Conservation (phyloP, 2,329 filamentous ascomycete genomes). For the Endocalyx cinctus region DNA sequence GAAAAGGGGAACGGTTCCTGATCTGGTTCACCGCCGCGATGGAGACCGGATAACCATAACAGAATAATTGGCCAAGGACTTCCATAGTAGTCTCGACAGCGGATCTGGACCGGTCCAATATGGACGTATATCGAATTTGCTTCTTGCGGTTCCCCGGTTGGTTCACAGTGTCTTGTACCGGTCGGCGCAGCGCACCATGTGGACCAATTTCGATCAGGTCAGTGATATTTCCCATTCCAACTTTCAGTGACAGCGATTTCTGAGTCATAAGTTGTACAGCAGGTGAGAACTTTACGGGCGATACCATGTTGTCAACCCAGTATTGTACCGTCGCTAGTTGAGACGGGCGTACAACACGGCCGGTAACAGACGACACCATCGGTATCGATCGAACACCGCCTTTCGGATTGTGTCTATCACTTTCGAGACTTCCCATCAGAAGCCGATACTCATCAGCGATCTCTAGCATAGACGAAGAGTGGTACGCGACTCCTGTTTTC, state of each 20-base stretch:
- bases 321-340: conserved; percentile 14
- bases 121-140: conserved; percentile 15
- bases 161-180: conserved; percentile 21
- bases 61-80: conserved; percentile 20
- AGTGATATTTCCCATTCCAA: conserved; percentile 15
- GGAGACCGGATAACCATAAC: conserved; percentile 17
- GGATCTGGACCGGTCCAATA: conserved; percentile 13
- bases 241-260: conserved; percentile 18
- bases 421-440: conserved; percentile 18
- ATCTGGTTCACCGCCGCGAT: conserved; percentile 17
- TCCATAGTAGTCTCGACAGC: conserved; percentile 17
- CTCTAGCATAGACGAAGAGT: conserved; percentile 19
- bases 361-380: conserved; percentile 22
- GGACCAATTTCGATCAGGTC: conserved; percentile 28
- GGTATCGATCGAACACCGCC: conserved; percentile 11
- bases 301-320: conserved; percentile 32
- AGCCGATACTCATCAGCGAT: conserved; percentile 19
- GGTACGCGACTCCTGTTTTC: conserved; percentile 24
- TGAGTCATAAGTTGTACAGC: conserved; percentile 19
- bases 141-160: conserved; percentile 13
- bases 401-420: conserved; percentile 6
- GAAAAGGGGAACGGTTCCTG: conserved; percentile 9
- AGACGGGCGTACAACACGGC: conserved; percentile 6
- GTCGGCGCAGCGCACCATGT: conserved; percentile 22
- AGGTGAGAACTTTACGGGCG: conserved; percentile 27